A percentile compares a stretch with the other conserved stretches of the same genome.
Evolutionary conservation across 305 asterid genomes (phyloP).

Genomic region (Fraxinus dipetala): DNA sequence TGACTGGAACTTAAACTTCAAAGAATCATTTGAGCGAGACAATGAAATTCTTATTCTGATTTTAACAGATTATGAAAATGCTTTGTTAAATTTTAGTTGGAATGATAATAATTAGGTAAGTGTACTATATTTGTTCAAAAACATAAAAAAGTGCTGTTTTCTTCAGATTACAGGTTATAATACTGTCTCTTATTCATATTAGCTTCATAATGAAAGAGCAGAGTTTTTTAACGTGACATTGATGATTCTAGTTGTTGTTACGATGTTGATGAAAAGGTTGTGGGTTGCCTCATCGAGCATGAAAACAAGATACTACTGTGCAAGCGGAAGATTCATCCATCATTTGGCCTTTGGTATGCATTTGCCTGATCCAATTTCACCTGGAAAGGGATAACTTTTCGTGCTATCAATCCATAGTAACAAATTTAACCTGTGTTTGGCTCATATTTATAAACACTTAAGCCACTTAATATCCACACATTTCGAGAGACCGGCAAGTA

Average conservation of each 20-base stretch:
- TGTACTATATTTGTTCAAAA: background rate
- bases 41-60: background rate
- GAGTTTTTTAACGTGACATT: background rate
- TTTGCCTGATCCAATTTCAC: conserved; percentile 6
- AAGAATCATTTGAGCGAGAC: background rate
- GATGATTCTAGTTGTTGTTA: background rate
- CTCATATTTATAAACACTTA: no score
- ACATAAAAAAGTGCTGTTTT: background rate
- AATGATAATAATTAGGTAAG: background rate
- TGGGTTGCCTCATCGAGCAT: conserved; percentile 95
- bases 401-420: background rate
- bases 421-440: background rate
- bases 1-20: background rate
- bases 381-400: background rate
- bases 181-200: background rate
- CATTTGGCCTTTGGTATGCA: conserved; percentile 89
- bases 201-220: background rate
- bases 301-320: conserved; percentile 84
- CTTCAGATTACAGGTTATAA: background rate
- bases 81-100: background rate
- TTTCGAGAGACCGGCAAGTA: no score
- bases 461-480: no score
- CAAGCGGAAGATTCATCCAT: conserved; percentile 88
- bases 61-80: background rate
- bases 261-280: conserved; percentile 51